Conservation (phyloP, 176 grass and related monocot species). For the Typha latifolia region DNA sequence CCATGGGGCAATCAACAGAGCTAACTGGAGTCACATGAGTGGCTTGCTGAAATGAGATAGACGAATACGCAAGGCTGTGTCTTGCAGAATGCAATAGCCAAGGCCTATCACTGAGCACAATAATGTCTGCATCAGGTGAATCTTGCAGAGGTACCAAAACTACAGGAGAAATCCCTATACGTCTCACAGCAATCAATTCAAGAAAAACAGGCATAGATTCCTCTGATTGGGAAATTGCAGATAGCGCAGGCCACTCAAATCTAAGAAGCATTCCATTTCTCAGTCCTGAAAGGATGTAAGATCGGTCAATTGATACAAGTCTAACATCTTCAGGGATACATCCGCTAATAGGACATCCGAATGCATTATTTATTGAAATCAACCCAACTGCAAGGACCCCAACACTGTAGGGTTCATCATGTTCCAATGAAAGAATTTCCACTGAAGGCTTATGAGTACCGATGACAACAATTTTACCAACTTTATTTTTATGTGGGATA, state of each 20-base stretch:
- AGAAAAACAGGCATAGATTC: slow-evolving; percentile 28
- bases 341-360: slow-evolving; percentile 81
- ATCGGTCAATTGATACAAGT: slow-evolving; percentile 61
- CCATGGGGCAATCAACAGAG: slow-evolving; percentile 73
- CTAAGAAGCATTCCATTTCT: slow-evolving; percentile 97
- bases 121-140: slow-evolving; percentile 64
- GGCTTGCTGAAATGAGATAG: slow-evolving; percentile 83
- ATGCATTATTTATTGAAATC: slow-evolving; percentile 64
- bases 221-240: slow-evolving; percentile 22
- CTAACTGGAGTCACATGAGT: slow-evolving; percentile 89
- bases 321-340: slow-evolving; percentile 94
- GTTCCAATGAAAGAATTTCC: slow-evolving; percentile 66
- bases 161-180: slow-evolving; percentile 91
- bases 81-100: slow-evolving; percentile 80
- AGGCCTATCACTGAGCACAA: slow-evolving; percentile 88
- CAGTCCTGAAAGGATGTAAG: slow-evolving; percentile 81
- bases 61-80: slow-evolving; percentile 92
- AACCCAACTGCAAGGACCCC: slow-evolving; percentile 41
- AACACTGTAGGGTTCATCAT: slow-evolving; percentile 39
- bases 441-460: slow-evolving; percentile 98
- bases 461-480: slow-evolving; percentile 63
- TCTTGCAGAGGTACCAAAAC: slow-evolving; percentile 63
- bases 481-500: slow-evolving; percentile 32
- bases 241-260: slow-evolving; percentile 49
- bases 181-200: slow-evolving; percentile 74